phyloP scores from a whole-genome alignment of 148 eudicot genomes.

The Silene latifolia region DNA sequence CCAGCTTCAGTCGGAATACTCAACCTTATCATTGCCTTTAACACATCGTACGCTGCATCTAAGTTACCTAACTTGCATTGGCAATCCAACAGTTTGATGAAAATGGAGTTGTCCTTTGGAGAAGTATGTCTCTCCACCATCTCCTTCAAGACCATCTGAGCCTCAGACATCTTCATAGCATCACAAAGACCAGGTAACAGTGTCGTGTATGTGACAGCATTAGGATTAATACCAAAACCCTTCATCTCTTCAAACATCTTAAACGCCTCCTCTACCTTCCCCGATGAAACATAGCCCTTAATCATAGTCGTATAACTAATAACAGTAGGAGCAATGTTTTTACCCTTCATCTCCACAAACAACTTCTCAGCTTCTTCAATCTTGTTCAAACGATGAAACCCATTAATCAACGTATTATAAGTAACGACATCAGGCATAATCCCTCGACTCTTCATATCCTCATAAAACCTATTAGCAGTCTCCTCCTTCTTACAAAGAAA shows the following conservation, averaged over 20 bases:
- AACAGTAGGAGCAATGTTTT: slow-evolving; percentile 65
- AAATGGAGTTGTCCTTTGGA: slow-evolving; percentile 67
- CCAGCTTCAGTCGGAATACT: slow-evolving; percentile 82
- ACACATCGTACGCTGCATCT: slow-evolving; percentile 82
- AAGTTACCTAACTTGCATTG: slow-evolving; percentile 73
- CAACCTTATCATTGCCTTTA: slow-evolving; percentile 68
- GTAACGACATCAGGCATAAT: slow-evolving; percentile 78
- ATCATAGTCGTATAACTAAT: slow-evolving; percentile 84
- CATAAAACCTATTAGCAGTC: slow-evolving; percentile 74
- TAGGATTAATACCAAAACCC: slow-evolving; percentile 57
- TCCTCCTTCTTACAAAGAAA: slow-evolving; percentile 55
- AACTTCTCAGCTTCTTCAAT: slow-evolving; percentile 79
- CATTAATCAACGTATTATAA: slow-evolving; percentile 81
- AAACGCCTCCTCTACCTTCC: slow-evolving; percentile 72
- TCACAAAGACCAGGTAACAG: slow-evolving; percentile 89
- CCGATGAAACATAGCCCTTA: slow-evolving; percentile 72
- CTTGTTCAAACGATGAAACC: slow-evolving; percentile 58
- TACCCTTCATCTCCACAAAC: slow-evolving; percentile 88
- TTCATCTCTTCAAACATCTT: slow-evolving; percentile 82
- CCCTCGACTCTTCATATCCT: slow-evolving; percentile 72
- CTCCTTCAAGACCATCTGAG: slow-evolving; percentile 55
- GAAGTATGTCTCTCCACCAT: slow-evolving; percentile 58
- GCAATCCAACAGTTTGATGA: slow-evolving; percentile 49
- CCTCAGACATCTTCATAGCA: slow-evolving; percentile 69
- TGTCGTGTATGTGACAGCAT: slow-evolving; percentile 70